These are phyloP conservation scores for Litchi chinensis DNA, from an alignment of 345 rosid genomes.

Conservation along the genomic window DNA sequence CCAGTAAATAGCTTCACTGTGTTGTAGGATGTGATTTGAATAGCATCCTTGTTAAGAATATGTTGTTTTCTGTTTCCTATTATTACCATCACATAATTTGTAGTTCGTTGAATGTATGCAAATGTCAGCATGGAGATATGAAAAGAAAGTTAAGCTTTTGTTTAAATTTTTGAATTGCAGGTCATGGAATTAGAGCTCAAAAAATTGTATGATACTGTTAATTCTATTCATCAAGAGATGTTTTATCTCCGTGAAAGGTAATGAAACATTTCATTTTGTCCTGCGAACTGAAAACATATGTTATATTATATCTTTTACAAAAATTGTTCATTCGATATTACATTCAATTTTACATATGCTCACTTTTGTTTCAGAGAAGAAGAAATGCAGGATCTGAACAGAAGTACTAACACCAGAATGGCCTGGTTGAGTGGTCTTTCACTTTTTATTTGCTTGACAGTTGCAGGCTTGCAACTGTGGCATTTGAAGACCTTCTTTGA, in stretches of 20 bases:
- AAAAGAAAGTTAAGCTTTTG: not conserved
- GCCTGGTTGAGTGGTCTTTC: slow-evolving; percentile 78
- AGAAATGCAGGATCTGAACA: slow-evolving; percentile 87
- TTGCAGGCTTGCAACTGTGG: slow-evolving; percentile 84
- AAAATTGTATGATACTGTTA: slow-evolving; percentile 68
- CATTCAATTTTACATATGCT: not conserved
- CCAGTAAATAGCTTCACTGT: not conserved
- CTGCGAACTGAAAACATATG: not conserved
- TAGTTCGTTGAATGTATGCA: not conserved
- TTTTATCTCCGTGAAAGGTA: slow-evolving; percentile 86
- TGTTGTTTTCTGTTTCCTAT: not conserved
- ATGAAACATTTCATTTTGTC: slow-evolving; percentile 9
- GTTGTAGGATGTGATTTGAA: not conserved
- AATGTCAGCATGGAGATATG: not conserved
- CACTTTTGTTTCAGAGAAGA: slow-evolving; percentile 63
- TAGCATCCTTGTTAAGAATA: not conserved
- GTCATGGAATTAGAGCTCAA: slow-evolving; percentile 80
- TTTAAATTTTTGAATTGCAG: slow-evolving; percentile 39
- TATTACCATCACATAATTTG: not conserved
- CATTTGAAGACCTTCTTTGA: slow-evolving; percentile 93
- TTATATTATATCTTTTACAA: not conserved
- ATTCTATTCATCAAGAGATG: slow-evolving; percentile 81
- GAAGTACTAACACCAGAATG: slow-evolving; percentile 73
- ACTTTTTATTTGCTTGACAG: slow-evolving; percentile 71
- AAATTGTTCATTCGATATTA: not conserved